Evolutionary conservation across 768 basidiomycete species (phyloP).

Genomic region (Rhizopogon vinicolor): DNA sequence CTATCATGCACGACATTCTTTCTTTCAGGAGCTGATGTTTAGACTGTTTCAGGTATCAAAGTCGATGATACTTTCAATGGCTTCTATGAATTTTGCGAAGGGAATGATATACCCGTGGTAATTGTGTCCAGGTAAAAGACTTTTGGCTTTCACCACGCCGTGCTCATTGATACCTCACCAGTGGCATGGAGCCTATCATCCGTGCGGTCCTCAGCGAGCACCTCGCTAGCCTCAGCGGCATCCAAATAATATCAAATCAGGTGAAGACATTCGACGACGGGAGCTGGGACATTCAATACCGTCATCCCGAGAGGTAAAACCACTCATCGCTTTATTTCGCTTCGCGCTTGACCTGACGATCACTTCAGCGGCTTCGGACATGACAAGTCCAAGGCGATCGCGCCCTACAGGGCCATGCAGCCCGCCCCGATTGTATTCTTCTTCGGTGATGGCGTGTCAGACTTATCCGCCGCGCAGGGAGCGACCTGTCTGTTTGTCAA

Average conservation of each 20-base stretch:
- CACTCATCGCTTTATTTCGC: neutral
- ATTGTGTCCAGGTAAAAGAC: conserved; percentile 78
- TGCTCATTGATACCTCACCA: conserved; percentile 21
- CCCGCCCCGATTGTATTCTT: conserved; percentile 85
- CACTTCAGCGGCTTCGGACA: conserved; percentile 76
- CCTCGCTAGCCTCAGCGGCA: conserved; percentile 71
- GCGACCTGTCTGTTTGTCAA: conserved; percentile 97
- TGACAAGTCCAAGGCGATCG: conserved; percentile 93
- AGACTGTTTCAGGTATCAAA: conserved; percentile 57
- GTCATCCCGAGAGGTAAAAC: conserved; percentile 82
- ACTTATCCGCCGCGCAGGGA: conserved; percentile 88
- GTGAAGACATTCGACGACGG: conserved; percentile 61
- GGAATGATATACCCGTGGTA: conserved; percentile 77
- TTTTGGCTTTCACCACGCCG: neutral
- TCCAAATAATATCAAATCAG: conserved; percentile 94
- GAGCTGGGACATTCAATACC: conserved; percentile 79
- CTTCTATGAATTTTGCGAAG: conserved; percentile 84
- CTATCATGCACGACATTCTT: conserved; percentile 5
- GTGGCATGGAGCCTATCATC: conserved; percentile 93
- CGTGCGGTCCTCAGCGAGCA: conserved; percentile 78
- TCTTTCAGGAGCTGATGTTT: conserved; percentile 7
- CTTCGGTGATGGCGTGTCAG: conserved; percentile 97
- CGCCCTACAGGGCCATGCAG: conserved; percentile 75
- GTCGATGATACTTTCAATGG: conserved; percentile 87
- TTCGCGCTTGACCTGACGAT: neutral